phyloP scores from a whole-genome alignment of 805 yeast genomes.

The Yamadazyma insecticola region DNA sequence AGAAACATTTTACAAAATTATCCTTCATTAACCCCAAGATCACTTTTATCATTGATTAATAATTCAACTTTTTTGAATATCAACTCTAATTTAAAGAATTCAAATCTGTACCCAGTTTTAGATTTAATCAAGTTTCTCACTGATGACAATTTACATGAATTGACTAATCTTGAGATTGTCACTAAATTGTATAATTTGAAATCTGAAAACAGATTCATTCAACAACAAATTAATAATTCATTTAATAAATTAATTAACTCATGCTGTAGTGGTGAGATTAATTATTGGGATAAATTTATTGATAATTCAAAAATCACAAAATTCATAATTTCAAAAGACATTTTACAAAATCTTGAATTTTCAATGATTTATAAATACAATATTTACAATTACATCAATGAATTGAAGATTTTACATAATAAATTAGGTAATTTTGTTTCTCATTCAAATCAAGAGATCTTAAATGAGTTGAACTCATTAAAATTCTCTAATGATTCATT shows the following conservation, averaged over 20 bases:
- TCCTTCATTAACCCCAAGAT: slow-evolving; percentile 4
- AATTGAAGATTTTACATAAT: slow-evolving; percentile 12
- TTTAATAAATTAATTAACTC: slow-evolving; percentile 3
- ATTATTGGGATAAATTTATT: slow-evolving; percentile 2
- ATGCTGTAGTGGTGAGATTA: slow-evolving; percentile 9
- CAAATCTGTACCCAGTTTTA: background rate
- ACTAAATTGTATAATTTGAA: slow-evolving; percentile 3
- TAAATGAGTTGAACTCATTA: background rate
- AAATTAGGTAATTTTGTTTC: slow-evolving; percentile 7
- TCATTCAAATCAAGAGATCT: background rate
- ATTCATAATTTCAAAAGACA: slow-evolving; percentile 10
- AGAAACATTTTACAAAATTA: slow-evolving; percentile 14
- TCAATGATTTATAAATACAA: slow-evolving; percentile 14
- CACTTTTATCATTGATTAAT: slow-evolving; percentile 3
- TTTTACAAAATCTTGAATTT: slow-evolving; percentile 16
- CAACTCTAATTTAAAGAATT: background rate
- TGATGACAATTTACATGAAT: background rate
- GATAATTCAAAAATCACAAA: slow-evolving; percentile 5
- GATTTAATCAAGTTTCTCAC: slow-evolving; percentile 4
- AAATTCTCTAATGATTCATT: slow-evolving; percentile 3
- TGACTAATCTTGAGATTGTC: slow-evolving; percentile 4
- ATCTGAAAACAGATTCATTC: background rate
- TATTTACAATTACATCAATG: slow-evolving; percentile 14
- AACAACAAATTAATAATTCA: background rate
- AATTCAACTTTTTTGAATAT: slow-evolving; percentile 2